Evolutionary conservation across 805 yeast species (phyloP), one percentile per base, ranked within the genome.

Genomic region (Schwanniomyces occidentalis): DNA sequence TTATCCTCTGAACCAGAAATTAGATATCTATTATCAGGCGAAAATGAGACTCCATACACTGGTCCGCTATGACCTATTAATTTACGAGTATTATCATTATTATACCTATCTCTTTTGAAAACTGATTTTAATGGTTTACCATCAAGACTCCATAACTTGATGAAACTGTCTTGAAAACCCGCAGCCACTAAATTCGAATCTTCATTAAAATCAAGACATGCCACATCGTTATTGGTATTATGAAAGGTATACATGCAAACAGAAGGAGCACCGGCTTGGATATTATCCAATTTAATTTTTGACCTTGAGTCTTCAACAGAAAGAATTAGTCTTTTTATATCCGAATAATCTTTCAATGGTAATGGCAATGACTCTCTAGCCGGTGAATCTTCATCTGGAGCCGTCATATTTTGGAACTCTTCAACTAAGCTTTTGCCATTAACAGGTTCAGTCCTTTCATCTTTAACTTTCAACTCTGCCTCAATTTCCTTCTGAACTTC

Each of bases 211-310:
- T 82, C 85, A 30, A 91, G 56, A 32, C 89, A 78, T n/a, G 95
- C 85, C 73, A 93, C 68, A 42, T 85, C 95, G 45, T 84, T 83
- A 55, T 87, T 83, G 8, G 97, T 86, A 62, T 93, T 93, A 69
- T 93, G 99, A 66, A 93, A 90, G 1, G 98, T 91, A 67, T 93
- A 93, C 95, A 91, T 87, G 61, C 98, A 93, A 22, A 91, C 95
- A 37, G 95, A 85, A 15, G 99, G 99, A 16, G 91, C 76, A 15
- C 88, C 70, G 4, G 95, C 84, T 61, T 85, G 96, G 20, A 76
- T 61, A 6, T 52, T 34, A 4, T 82, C 70, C 33, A 91, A 57
- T 45, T 70, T 75, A 40, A 91, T 79, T 43, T 82, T 78, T 21
- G 85, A 76, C 40, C 96, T 72, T 6, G 91, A 78, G 58, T 91